Evolutionary conservation across 2,329 filamentous ascomycete species (phyloP), one percentile per base, ranked within the genome.

Genomic region (Cladosporium sp.): DNA sequence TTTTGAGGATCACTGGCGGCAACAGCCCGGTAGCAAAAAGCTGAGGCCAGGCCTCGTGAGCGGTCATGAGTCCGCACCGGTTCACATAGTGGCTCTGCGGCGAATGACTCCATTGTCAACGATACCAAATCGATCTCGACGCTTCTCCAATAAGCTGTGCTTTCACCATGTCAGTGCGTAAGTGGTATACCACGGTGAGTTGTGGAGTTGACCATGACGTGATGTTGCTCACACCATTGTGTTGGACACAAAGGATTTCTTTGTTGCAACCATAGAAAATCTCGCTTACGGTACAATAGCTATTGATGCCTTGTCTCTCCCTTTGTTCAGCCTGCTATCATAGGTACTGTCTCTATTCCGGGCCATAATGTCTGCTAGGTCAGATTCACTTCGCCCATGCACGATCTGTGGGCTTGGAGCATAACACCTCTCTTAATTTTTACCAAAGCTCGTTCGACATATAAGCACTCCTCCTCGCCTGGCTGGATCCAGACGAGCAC

Each of bases 1-100:
- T 78, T 6, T 67, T 81, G 55, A 58, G 68, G 47, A 60, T 71
- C 38, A 69, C 66, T 37, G 60, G 65, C 17, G 63, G 61, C 9
- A 47, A 62, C 20, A 57, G 28, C 34, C 51, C 20, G 34, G 54
- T 49, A 15, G 25, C 54, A 5, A 56, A 56, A 39, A 20, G 54
- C 28, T 56, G 34, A 55, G 40, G 22, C 17, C 20, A 39, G 17
- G 37, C 17, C 9, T 30, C 14, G 47, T 19, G 47, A 6, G 25
- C 8, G 43, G 6, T 17, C 17, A 42, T 20, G 25, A 30, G 5
- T 8, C 25, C n/a, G 17, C 37, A 20, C 8, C 28, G 28, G 30
- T 17, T 37, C 22, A 30, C 30, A 22, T 3, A 20, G 17, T 50
- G 47, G 30, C 47, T 37, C 12, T 15, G 30, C 14, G 47, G 17